Conservation (phyloP, 2,329 filamentous ascomycete genomes). For the Ilyonectria robusta region DNA sequence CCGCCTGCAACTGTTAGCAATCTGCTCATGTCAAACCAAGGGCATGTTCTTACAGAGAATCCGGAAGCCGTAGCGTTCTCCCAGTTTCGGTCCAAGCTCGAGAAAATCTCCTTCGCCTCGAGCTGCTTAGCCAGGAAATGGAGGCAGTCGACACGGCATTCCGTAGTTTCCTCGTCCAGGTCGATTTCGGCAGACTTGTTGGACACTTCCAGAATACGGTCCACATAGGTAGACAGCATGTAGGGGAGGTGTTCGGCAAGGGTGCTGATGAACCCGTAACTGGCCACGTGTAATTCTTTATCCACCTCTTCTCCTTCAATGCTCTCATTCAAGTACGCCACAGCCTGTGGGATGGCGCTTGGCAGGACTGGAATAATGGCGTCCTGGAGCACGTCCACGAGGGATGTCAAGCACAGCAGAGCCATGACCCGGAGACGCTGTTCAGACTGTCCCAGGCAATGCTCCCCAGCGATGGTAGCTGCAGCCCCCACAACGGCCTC, state of each 20-base stretch:
- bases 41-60: slow-evolving; percentile 66
- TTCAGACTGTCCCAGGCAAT: slow-evolving; percentile 83
- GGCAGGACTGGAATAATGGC: slow-evolving; percentile 88
- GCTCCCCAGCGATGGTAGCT: slow-evolving; percentile 79
- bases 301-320: slow-evolving; percentile 67
- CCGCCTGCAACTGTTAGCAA: slow-evolving; percentile 65
- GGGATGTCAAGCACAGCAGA: slow-evolving; percentile 89
- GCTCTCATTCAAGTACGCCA: slow-evolving; percentile 79
- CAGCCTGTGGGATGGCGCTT: slow-evolving; percentile 77
- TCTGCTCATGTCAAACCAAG: not conserved
- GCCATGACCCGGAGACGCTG: slow-evolving; percentile 83
- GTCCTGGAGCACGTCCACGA: slow-evolving; percentile 90
- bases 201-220: slow-evolving; percentile 79
- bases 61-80: slow-evolving; percentile 73
- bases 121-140: slow-evolving; percentile 83
- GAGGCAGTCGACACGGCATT: slow-evolving; percentile 78
- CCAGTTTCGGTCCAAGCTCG: slow-evolving; percentile 82
- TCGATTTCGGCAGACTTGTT: slow-evolving; percentile 77
- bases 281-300: slow-evolving; percentile 82
- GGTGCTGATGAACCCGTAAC: slow-evolving; percentile 83
- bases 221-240: slow-evolving; percentile 86
- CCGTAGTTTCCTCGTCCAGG: slow-evolving; percentile 73
- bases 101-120: slow-evolving; percentile 82
- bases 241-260: slow-evolving; percentile 88
- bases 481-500: slow-evolving; percentile 83